Evolutionary conservation across 2,329 filamentous ascomycete genomes (phyloP).

Genomic region (Tolypocladium paradoxum): DNA sequence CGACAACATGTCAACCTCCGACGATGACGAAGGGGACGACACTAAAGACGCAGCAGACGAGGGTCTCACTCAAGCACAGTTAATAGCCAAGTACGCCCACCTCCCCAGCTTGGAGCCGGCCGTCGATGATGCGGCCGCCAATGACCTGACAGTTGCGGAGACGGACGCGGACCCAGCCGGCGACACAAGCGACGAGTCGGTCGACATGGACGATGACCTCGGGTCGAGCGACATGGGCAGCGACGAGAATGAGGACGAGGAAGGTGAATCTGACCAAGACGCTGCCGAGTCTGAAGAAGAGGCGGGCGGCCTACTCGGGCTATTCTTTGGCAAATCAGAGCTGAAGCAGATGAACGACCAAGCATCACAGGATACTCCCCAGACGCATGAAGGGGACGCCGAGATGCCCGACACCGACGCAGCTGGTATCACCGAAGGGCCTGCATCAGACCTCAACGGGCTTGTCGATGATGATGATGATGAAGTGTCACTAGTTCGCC

Average conservation of each 20-base stretch:
- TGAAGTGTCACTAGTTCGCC: constrained; percentile 21
- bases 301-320: constrained; percentile 39
- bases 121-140: constrained; percentile 11
- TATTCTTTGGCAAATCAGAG: constrained; percentile 50
- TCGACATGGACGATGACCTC: constrained; percentile 59
- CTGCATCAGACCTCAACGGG: background rate
- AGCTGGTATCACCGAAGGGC: background rate
- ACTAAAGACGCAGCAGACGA: constrained; percentile 46
- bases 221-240: constrained; percentile 43
- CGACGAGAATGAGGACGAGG: constrained; percentile 28
- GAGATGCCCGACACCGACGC: constrained; percentile 11
- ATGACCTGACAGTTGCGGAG: constrained; percentile 12
- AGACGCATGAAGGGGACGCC: constrained; percentile 13
- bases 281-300: constrained; percentile 31
- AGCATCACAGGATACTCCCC: constrained; percentile 10
- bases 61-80: constrained; percentile 56
- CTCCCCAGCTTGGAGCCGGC: constrained; percentile 37
- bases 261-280: constrained; percentile 28
- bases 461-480: constrained; percentile 17
- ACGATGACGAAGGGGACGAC: constrained; percentile 52
- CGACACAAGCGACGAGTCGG: constrained; percentile 52
- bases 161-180: constrained; percentile 19
- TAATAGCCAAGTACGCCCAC: constrained; percentile 58
- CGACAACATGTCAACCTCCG: constrained; percentile 49
- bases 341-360: constrained; percentile 39